Conservation (phyloP, 2,329 filamentous ascomycete genomes). For the Trichophyton simii region DNA sequence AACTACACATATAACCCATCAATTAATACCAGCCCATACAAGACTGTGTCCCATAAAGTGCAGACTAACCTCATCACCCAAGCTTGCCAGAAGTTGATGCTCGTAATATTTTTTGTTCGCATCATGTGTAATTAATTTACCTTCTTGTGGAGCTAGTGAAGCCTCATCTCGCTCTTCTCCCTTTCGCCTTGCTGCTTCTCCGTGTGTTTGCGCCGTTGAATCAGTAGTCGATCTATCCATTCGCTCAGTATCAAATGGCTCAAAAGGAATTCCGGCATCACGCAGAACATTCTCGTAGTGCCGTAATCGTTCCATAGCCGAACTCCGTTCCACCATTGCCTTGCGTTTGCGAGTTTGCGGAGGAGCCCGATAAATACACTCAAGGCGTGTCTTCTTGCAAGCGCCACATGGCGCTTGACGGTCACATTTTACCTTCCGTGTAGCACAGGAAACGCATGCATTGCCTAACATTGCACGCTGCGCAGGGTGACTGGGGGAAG, state of each 20-base stretch:
- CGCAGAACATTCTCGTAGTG: background rate
- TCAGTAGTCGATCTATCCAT: background rate
- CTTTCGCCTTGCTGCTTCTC: background rate
- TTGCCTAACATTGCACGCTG: background rate
- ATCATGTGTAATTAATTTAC: background rate
- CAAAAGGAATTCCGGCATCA: background rate
- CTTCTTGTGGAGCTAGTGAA: background rate
- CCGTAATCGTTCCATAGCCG: background rate
- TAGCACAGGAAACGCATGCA: background rate
- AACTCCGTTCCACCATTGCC: background rate
- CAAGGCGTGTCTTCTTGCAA: background rate
- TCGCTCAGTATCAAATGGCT: background rate
- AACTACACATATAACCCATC: background rate
- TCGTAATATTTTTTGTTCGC: background rate
- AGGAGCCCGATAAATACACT: background rate
- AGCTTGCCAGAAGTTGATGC: background rate
- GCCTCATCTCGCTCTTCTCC: background rate
- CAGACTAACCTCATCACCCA: background rate
- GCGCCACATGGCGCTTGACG: background rate
- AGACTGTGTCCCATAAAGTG: background rate
- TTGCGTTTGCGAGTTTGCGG: background rate
- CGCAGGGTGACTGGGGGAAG: background rate
- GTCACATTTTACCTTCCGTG: background rate
- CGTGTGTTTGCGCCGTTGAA: background rate
- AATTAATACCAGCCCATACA: background rate